These are phyloP conservation scores for Penicillium sp. DNA, from an alignment of 2,329 filamentous ascomycete species.

Conservation along the genomic window DNA sequence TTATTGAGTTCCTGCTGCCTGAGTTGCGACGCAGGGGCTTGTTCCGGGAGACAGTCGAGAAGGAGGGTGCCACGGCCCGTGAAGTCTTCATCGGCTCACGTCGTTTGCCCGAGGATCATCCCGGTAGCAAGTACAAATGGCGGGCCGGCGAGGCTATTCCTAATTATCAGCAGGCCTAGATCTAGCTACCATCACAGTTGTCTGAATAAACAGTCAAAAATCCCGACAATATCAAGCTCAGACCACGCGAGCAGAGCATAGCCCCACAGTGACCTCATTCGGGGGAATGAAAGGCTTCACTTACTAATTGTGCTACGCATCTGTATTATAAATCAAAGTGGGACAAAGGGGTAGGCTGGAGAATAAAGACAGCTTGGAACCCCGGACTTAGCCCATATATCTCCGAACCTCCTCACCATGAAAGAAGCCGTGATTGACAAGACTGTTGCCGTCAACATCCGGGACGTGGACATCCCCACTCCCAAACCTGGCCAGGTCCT, in stretches of 20 bases:
- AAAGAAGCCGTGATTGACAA: slow-evolving; percentile 44
- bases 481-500: slow-evolving; percentile 41
- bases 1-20: slow-evolving; percentile 23
- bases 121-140: slow-evolving; percentile 9
- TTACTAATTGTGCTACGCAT: not conserved
- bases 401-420: slow-evolving; percentile 28
- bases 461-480: slow-evolving; percentile 46
- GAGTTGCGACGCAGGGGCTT: slow-evolving; percentile 11
- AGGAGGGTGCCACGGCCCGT: slow-evolving; percentile 4
- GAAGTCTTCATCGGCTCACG: slow-evolving; percentile 6
- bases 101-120: slow-evolving; percentile 6
- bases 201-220: not conserved
- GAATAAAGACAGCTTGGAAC: not conserved
- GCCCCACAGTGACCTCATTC: not conserved
- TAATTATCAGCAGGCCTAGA: not conserved
- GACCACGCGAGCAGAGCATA: not conserved
- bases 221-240: not conserved
- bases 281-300: not conserved
- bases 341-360: not conserved
- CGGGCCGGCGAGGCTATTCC: not conserved
- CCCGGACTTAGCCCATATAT: not conserved
- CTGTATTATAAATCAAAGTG: not conserved
- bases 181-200: too few relatives aligned
- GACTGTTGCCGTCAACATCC: slow-evolving; percentile 38
- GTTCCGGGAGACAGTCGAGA: not conserved